Evolutionary conservation across 2,329 filamentous ascomycete genomes (phyloP), one percentile per base, ranked within the genome.

Genomic region (Balansia obtecta): DNA sequence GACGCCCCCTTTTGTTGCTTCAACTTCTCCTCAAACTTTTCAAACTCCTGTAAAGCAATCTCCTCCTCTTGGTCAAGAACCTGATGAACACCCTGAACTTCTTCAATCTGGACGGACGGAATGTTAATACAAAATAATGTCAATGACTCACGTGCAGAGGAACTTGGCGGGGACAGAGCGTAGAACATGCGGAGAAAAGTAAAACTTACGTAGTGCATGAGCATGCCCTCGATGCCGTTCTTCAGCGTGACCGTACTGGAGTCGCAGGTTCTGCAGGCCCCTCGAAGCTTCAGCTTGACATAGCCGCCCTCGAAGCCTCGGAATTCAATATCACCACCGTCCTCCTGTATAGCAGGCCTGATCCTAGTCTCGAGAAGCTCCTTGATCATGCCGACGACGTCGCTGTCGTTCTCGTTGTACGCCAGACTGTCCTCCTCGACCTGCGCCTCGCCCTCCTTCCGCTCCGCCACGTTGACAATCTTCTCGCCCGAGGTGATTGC

Each of bases 331-430:
- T 98, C 93, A 44, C 93, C 93, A 45, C 93, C 93, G 59, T 98
- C 93, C 65, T 97, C 93, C 67, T 97, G 93, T 55, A 98, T 98
- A 1, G 91, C 87, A 0, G 93, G 93, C 42, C 93, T 79, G 62
- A 98, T 95, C 54, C 93, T 78, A 27, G 93, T 98, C 69, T 98
- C 93, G 37, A 98, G 75, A 33, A 98, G 73, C 70, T 98, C 93
- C 72, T 97, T 95, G 70, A 98, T 97, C 93, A 97, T 97, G 52
- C 88, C 86, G 9, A 98, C 85, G 11, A 96, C 88, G 69, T 98
- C 93, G 57, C 83, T 85, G 65, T 98, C 93, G 55, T 94, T 84
- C 63, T 95, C 89, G 59, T 91, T 83, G 66, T 91, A 95, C 20
- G 80, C 80, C 48, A 95, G 72, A 53, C 80, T 86, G 60, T 95